Evolutionary conservation across 768 basidiomycete genomes (phyloP).

Genomic region (Leucocoprinus birnbaumii): DNA sequence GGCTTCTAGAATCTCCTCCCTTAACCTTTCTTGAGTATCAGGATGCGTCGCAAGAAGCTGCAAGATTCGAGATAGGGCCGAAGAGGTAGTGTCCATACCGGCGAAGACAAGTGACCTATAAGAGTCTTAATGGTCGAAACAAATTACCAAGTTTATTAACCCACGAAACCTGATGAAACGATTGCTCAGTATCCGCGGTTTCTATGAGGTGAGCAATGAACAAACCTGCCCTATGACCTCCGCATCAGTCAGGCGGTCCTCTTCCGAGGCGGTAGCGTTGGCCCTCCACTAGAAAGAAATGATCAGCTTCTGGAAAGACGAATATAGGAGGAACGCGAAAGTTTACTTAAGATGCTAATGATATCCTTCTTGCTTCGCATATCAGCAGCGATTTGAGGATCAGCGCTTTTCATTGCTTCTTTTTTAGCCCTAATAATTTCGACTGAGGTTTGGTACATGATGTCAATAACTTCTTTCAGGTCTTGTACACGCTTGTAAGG

Average conservation of each 20-base stretch:
- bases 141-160: background rate
- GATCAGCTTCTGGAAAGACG: background rate
- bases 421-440: conserved; percentile 32
- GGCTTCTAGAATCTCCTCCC: conserved; percentile 23
- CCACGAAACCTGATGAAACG: conserved; percentile 1
- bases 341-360: conserved; percentile 37
- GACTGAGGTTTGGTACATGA: conserved; percentile 29
- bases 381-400: conserved; percentile 25
- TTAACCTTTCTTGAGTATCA: conserved; percentile 30
- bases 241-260: conserved; percentile 26
- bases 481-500: conserved; percentile 25
- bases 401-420: conserved; percentile 25
- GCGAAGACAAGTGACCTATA: conserved; percentile 25
- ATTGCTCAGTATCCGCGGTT: too few relatives aligned
- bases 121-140: background rate
- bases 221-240: conserved; percentile 35
- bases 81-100: conserved; percentile 27
- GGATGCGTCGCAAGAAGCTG: conserved; percentile 22
- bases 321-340: background rate
- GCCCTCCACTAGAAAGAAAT: conserved; percentile 29
- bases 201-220: background rate
- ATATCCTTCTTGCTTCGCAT: conserved; percentile 38
- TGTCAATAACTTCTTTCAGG: conserved; percentile 27
- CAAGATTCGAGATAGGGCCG: conserved; percentile 24
- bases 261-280: conserved; percentile 27